phyloP scores from a whole-genome alignment of 108 stramenopile genomes.

The Pseudonitzschia multiseries region DNA sequence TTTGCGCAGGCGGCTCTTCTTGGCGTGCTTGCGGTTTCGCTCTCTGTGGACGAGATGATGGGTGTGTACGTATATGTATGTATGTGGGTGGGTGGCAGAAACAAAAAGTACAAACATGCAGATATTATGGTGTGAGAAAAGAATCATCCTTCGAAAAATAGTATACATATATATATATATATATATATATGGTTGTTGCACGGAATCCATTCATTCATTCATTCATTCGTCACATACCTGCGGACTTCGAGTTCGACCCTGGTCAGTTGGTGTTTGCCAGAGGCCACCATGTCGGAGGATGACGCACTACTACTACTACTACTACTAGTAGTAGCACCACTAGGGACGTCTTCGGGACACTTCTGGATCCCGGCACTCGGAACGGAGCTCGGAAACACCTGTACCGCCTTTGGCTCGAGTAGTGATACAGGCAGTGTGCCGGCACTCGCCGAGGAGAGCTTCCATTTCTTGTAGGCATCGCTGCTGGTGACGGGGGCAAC shows the following conservation, averaged over 20 bases:
- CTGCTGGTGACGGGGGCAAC: neutral
- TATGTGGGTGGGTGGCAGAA: no score
- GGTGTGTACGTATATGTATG: no score
- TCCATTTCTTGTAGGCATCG: slow-evolving; percentile 5
- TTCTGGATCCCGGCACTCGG: no score
- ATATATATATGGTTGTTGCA: no score
- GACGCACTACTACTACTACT: neutral
- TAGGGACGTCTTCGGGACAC: no score
- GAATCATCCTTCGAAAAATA: no score
- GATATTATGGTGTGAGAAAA: neutral
- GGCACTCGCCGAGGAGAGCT: neutral
- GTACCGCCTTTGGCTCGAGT: neutral
- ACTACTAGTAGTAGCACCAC: neutral
- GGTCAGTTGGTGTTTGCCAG: neutral
- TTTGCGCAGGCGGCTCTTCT: slow-evolving; percentile 92
- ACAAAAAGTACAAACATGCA: no score
- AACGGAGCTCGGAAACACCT: neutral
- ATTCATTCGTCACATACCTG: neutral
- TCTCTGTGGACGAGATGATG: slow-evolving; percentile 3
- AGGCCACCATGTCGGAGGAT: neutral
- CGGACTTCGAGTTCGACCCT: neutral
- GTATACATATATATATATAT: no score
- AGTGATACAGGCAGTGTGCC: neutral
- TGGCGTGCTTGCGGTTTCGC: slow-evolving; percentile 92
- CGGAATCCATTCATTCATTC: no score